Evolutionary conservation across 192 early-diverging fungal genomes (phyloP).

Genomic region (Dissophora ornata): DNA sequence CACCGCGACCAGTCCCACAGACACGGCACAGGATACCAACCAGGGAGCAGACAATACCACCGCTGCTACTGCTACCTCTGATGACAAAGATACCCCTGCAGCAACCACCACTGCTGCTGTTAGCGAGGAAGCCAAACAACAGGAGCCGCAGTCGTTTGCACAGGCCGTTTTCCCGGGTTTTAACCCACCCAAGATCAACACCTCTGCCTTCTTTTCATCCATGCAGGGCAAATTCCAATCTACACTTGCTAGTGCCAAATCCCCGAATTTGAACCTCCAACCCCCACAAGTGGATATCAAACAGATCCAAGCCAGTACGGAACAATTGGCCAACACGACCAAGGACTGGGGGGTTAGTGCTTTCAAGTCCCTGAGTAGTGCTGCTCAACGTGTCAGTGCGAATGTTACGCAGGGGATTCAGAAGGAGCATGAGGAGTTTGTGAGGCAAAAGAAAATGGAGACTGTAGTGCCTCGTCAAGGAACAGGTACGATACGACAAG

Average conservation of each 20-base stretch:
- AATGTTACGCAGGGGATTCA: conserved; percentile 58
- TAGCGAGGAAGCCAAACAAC: not conserved
- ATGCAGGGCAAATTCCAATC: conserved; percentile 47
- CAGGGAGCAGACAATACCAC: too few relatives aligned
- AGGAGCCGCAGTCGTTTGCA: conserved; percentile 27
- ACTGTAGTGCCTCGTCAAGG: conserved; percentile 49
- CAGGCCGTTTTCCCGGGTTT: conserved; percentile 39
- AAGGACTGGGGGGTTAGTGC: conserved; percentile 51
- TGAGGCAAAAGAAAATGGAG: conserved; percentile 60
- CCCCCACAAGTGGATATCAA: conserved; percentile 35
- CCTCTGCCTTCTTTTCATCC: conserved; percentile 44
- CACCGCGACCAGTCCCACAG: not conserved
- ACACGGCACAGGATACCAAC: not conserved
- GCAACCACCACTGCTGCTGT: not conserved
- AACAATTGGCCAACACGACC: conserved; percentile 43
- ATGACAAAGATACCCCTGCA: not conserved
- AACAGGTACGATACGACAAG: conserved; percentile 41
- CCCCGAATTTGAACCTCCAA: conserved; percentile 12
- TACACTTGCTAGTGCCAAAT: conserved; percentile 30
- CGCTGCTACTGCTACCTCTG: not conserved
- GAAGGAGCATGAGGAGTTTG: conserved; percentile 59
- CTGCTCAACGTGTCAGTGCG: conserved; percentile 38
- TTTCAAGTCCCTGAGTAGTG: conserved; percentile 43
- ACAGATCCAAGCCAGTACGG: conserved; percentile 38
- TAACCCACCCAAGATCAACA: conserved; percentile 39